Percentiles rank a stretch among this genome's conserved stretches.
Evolutionary conservation across 2,329 filamentous ascomycete species (phyloP).

Genomic region (Fusarium sp.): DNA sequence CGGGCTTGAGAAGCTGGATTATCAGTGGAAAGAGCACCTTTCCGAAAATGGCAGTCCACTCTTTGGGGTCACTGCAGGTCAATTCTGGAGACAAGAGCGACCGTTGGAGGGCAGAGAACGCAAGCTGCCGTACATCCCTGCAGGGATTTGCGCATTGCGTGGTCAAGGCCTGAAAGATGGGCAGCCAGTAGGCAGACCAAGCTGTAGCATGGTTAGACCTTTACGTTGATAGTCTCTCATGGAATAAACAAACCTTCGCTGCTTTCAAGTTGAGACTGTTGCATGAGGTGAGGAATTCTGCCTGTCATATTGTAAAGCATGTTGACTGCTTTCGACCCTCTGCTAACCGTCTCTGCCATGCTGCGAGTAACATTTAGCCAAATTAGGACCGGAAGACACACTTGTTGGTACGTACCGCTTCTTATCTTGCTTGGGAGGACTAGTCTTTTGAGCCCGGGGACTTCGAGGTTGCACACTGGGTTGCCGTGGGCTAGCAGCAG

Average conservation of each 20-base stretch:
- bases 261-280: constrained; percentile 90
- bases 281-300: constrained; percentile 86
- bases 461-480: constrained; percentile 77
- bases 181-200: constrained; percentile 98
- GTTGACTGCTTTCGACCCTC: constrained; percentile 83
- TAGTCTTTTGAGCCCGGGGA: constrained; percentile 54
- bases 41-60: constrained; percentile 95
- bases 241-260: constrained; percentile 73
- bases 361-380: constrained; percentile 35
- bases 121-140: constrained; percentile 89
- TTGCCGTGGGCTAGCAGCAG: constrained; percentile 79
- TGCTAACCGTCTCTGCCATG: constrained; percentile 69
- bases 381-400: background rate
- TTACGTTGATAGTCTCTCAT: background rate
- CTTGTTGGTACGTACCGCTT: constrained; percentile 40
- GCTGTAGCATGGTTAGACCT: constrained; percentile 62
- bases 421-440: constrained; percentile 42
- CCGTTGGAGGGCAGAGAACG: constrained; percentile 86
- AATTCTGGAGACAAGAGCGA: constrained; percentile 87
- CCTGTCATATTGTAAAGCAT: constrained; percentile 85
- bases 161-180: constrained; percentile 89
- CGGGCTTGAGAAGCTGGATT: constrained; percentile 86
- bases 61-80: constrained; percentile 83
- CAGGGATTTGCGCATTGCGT: constrained; percentile 95
- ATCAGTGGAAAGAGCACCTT: constrained; percentile 95